Percentiles rank a stretch among this genome's conserved stretches.
These are phyloP conservation scores for Aspergillus sp. DNA, from an alignment of 2,329 filamentous ascomycete species.

Conservation along the genomic window DNA sequence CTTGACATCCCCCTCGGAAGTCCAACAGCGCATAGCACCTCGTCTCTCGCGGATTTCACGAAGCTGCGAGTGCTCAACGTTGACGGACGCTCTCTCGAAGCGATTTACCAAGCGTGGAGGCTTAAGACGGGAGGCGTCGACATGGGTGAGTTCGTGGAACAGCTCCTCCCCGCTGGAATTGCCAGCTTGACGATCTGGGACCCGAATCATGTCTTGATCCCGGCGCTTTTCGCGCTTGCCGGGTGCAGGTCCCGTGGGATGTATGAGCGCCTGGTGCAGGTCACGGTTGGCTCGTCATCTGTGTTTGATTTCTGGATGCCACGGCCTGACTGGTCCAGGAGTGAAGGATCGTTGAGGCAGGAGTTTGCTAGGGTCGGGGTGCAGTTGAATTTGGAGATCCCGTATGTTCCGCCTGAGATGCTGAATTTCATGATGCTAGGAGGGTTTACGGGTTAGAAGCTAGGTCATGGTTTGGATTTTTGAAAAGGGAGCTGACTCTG, in stretches of 20 bases:
- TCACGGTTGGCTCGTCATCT: background rate
- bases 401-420: background rate
- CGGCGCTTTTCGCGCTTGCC: constrained; percentile 1
- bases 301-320: background rate
- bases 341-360: background rate
- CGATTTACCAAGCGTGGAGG: constrained; percentile 3
- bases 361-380: background rate
- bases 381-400: background rate
- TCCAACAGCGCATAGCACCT: background rate
- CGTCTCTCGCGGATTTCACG: background rate
- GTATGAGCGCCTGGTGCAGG: background rate
- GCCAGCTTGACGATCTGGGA: background rate
- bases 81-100: background rate
- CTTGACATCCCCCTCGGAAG: background rate
- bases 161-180: background rate
- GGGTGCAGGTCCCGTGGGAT: background rate
- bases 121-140: background rate
- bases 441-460: background rate
- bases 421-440: background rate
- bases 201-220: background rate
- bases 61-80: background rate
- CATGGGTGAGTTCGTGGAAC: background rate
- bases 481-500: no score
- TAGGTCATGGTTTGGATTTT: no score
- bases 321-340: background rate